phyloP scores from a whole-genome alignment of 768 basidiomycete species.

The Termitomyces titanicus region DNA sequence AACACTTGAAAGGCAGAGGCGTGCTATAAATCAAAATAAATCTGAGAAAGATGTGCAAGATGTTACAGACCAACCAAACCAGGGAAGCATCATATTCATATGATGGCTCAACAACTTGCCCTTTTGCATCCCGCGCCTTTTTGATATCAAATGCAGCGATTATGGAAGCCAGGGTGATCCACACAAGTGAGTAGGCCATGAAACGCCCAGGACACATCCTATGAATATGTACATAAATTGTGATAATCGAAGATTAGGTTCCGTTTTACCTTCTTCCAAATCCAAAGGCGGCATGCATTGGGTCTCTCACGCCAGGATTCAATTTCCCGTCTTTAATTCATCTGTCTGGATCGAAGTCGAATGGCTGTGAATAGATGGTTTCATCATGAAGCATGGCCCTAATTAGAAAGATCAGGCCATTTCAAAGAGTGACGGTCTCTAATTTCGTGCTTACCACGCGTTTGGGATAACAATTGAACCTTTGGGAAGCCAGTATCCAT shows the following conservation, averaged over 20 bases:
- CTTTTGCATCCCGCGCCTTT: constrained; percentile 12
- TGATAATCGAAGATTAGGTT: not conserved
- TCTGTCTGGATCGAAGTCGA: constrained; percentile 31
- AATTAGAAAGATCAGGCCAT: not conserved
- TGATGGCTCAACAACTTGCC: constrained; percentile 12
- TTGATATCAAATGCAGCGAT: constrained; percentile 26
- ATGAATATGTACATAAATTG: not conserved
- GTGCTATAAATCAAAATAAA: constrained; percentile 2
- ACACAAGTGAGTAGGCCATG: constrained; percentile 28
- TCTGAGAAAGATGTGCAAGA: not conserved
- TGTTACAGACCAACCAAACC: constrained; percentile 4
- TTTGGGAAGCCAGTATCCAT: constrained; percentile 31
- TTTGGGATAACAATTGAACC: constrained; percentile 26
- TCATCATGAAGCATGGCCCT: constrained; percentile 34
- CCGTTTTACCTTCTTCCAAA: constrained; percentile 16
- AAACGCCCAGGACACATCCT: constrained; percentile 29
- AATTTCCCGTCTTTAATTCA: constrained; percentile 26
- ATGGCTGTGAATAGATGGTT: constrained; percentile 26
- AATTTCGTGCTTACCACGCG: constrained; percentile 19
- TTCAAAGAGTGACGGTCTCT: not conserved
- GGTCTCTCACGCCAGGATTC: constrained; percentile 13
- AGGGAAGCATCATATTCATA: constrained; percentile 7
- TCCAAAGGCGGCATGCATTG: constrained; percentile 12
- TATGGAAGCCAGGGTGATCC: constrained; percentile 26
- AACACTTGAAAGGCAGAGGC: constrained; percentile 24